Evolutionary conservation across 2,329 filamentous ascomycete species (phyloP), one percentile per base, ranked within the genome.

Genomic region (Septoria petroselini): DNA sequence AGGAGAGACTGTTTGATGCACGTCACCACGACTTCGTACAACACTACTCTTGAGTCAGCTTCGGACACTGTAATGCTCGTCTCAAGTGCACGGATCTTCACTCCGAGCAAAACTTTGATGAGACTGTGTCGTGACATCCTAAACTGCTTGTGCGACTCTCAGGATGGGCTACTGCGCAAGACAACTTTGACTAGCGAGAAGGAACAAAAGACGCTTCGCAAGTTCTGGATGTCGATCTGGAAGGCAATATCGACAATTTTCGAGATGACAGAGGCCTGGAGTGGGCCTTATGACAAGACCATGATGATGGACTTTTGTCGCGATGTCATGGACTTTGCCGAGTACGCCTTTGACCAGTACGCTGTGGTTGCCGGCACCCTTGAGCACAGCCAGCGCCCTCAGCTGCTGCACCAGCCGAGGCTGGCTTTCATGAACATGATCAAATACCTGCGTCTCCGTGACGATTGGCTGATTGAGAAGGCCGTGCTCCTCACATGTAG

Each of bases 241-340:
- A 78, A 80, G 49, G 84, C 83, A 38, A 76, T 97, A 35, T 85
- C 84, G 34, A 84, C 85, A 48, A 87, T 91, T 12, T 96, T 96
- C 63, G 76, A 82, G 34, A 83, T 85, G 53, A 94, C 91, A 2
- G 90, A 95, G 65, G 73, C 74, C 8, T 98, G 93, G 93, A 70
- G 71, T 38, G 74, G 81, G 11, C 79, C 79, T 3, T 82, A 88
- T 51, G 84, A 91, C 42, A 93, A 89, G 65, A 71, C 76, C 15
- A 76, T 81, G 46, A 91, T 98, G 88, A 85, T 90, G 62, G 84
- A 95, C 50, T 96, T 97, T 63, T 96, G 91, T 65, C 84, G 93
- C 58, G 89, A 95, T 65, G 87, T 88, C 11, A 98, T 98, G 81
- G 89, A 97, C 62, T 87, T 95, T 64, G 91, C 91, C 0, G 88